Conservation (phyloP, 2,329 filamentous ascomycete genomes). For the Mycosphaerelloides madeirae region DNA sequence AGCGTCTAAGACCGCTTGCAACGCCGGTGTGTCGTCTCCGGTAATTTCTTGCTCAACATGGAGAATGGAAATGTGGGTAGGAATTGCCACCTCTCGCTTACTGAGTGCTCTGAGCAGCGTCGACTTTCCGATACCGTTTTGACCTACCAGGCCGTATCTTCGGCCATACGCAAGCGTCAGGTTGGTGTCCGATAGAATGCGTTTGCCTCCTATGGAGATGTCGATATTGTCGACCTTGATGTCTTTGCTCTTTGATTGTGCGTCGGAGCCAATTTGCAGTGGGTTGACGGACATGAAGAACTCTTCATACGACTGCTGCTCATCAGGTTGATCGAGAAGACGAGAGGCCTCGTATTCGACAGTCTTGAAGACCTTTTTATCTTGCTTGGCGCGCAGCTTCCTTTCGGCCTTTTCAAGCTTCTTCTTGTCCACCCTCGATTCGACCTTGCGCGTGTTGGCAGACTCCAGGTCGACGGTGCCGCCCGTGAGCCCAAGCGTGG, state of each 20-base stretch:
- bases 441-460: conserved; percentile 85
- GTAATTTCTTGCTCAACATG: conserved; percentile 98
- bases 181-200: conserved; percentile 86
- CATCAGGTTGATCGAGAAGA: conserved; percentile 75
- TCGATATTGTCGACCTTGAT: conserved; percentile 97
- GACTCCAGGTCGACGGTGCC: conserved; percentile 88
- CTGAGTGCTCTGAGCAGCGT: conserved; percentile 90
- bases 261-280: conserved; percentile 72
- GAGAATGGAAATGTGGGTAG: conserved; percentile 95
- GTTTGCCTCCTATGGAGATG: conserved; percentile 80
- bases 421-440: conserved; percentile 96
- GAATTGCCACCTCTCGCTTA: conserved; percentile 87
- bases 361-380: conserved; percentile 96
- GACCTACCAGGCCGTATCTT: conserved; percentile 93
- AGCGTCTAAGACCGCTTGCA: conserved; percentile 93
- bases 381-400: conserved; percentile 97
- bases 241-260: conserved; percentile 82
- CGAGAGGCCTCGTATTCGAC: conserved; percentile 96
- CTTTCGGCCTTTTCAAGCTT: conserved; percentile 98
- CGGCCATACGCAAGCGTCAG: conserved; percentile 87
- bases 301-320: conserved; percentile 91
- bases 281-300: conserved; percentile 99
- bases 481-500: conserved; percentile 81
- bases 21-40: conserved; percentile 88
- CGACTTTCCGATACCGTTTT: conserved; percentile 89